phyloP scores from a whole-genome alignment of 306 rosid genomes.

The Cicer cuneatum region DNA sequence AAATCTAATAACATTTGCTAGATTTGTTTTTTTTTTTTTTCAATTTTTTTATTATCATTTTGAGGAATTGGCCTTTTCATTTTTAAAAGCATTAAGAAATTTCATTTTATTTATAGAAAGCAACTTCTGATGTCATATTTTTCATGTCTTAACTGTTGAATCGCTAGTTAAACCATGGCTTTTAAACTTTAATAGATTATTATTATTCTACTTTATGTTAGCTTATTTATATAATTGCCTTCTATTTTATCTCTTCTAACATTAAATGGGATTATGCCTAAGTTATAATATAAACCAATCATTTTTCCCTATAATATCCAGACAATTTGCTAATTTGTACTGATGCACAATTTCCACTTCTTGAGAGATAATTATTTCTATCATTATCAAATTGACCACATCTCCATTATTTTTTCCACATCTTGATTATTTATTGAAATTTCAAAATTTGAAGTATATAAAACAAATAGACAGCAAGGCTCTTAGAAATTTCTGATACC shows the following conservation, averaged over 20 bases:
- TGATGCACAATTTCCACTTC: background rate
- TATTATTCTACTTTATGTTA: background rate
- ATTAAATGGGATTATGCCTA: background rate
- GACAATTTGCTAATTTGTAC: conserved; percentile 14
- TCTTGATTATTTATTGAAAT: conserved; percentile 3
- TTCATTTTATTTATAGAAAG: conserved; percentile 20
- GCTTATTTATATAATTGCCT: background rate
- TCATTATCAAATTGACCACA: background rate
- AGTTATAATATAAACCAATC: background rate
- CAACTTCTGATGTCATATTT: conserved; percentile 4
- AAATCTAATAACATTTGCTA: background rate
- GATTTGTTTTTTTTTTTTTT: background rate
- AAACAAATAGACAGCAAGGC: background rate
- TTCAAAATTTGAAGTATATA: background rate
- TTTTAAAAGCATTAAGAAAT: background rate
- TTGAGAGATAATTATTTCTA: background rate
- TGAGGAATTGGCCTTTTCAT: background rate
- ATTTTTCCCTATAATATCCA: background rate
- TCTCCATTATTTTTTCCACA: background rate
- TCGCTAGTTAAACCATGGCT: background rate
- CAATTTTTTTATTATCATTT: background rate
- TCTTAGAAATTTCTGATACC: conserved; percentile 8
- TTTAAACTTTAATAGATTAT: background rate
- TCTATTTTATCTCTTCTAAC: background rate
- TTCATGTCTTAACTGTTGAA: background rate